Base-by-base conservation (phyloP, 148 eudicot species). In the Nyssa sinensis region DNA sequence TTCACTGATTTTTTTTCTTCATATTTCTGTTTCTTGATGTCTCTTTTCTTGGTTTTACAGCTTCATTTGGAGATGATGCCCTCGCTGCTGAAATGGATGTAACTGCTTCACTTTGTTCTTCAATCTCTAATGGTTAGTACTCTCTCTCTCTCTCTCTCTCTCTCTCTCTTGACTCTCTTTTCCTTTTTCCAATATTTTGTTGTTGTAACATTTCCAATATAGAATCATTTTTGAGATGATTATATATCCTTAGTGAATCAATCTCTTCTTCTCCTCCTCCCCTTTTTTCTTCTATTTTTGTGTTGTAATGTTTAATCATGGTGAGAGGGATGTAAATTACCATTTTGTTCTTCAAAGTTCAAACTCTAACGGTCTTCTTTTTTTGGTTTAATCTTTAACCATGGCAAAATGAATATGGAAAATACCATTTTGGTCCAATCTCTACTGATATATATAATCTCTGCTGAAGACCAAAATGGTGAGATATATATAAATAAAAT, bases 51-150 rank as follows among this genome's bases (percentile, higher is more conserved):
- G 60, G 25, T 75, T 84, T 81, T 79, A 41, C 83, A 92, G 97
- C 82, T 86, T 81, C 93, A 67, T 80, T 79, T 65, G 86, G 84
- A 71, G 76, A 33, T 51, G 88, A 82, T n/a, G n/a, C n/a, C n/a
- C n/a, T n/a, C n/a, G n/a, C n/a, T n/a, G n/a, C n/a, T n/a, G n/a
- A 37, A 74, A 85, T 82, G 85, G 78, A 66, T 68, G 82, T 75
- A 7, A 72, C 83, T 74, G 75, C 69, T 64, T 75, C 86, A 64
- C 77, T 79, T 71, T 91, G 96, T 73, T 89, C 90, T 67, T 89
- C 92, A 9, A 85, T 93, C 62, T 71, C 90, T 69, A 85, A 87
- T 75, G 98, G 98, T 93, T 16, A 76, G 81, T n/a, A n/a, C n/a
- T n/a, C n/a, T n/a, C n/a, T n/a, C n/a, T n/a, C n/a, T n/a, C n/a